phyloP scores from a whole-genome alignment of 2,329 filamentous ascomycete species.

The Phoma sp. region DNA sequence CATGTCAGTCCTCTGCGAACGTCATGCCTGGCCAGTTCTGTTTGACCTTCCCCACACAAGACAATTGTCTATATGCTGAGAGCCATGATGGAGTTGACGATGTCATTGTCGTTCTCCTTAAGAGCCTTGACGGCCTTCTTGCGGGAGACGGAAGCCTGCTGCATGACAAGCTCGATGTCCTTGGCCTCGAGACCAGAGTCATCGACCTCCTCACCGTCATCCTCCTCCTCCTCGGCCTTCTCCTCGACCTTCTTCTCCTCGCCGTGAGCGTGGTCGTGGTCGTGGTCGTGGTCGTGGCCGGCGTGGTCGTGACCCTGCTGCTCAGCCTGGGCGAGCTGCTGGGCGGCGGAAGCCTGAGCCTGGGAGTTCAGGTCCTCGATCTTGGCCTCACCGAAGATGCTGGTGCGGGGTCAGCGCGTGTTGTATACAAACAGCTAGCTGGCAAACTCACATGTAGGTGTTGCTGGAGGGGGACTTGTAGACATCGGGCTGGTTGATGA shows the following conservation, averaged over 20 bases:
- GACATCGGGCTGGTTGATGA: constrained; percentile 99
- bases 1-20: constrained; percentile 15
- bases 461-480: constrained; percentile 99
- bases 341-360: constrained; percentile 92
- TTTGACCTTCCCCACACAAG: constrained; percentile 19
- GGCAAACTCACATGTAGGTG: constrained; percentile 89
- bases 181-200: constrained; percentile 95
- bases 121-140: constrained; percentile 99
- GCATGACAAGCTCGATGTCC: constrained; percentile 99
- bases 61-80: constrained; percentile 62
- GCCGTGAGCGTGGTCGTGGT: constrained; percentile 64
- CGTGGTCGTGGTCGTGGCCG: constrained; percentile 69
- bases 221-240: constrained; percentile 71
- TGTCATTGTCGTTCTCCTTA: constrained; percentile 99
- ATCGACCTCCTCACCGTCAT: constrained; percentile 95
- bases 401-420: constrained; percentile 51
- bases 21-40: constrained; percentile 22
- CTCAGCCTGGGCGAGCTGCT: constrained; percentile 85
- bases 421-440: constrained; percentile 2
- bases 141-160: constrained; percentile 92
- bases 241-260: constrained; percentile 71
- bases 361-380: constrained; percentile 99
- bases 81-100: constrained; percentile 99
- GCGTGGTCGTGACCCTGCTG: constrained; percentile 71
- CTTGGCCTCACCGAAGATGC: constrained; percentile 99